These are phyloP conservation scores for Fusarium gaditjirri DNA, from an alignment of 2,329 filamentous ascomycete genomes.

Conservation along the genomic window DNA sequence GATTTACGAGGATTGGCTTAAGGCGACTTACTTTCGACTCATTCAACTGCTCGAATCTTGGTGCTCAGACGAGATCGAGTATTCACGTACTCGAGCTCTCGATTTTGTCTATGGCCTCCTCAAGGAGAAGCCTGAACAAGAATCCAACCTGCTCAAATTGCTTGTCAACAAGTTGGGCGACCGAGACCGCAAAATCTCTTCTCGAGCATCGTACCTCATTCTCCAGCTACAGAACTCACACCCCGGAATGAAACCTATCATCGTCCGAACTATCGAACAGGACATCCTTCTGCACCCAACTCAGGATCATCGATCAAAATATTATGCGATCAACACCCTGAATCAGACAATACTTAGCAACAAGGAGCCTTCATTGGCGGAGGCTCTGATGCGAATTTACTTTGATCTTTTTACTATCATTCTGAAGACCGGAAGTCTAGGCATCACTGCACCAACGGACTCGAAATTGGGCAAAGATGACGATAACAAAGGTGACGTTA, in stretches of 20 bases:
- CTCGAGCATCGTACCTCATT: slow-evolving; percentile 91
- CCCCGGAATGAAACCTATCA: slow-evolving; percentile 91
- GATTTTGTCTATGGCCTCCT: slow-evolving; percentile 92
- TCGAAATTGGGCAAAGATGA: slow-evolving; percentile 52
- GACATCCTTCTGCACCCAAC: slow-evolving; percentile 89
- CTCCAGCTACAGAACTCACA: slow-evolving; percentile 89
- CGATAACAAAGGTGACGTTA: slow-evolving; percentile 16
- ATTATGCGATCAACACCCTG: slow-evolving; percentile 95
- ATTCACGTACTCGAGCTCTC: slow-evolving; percentile 85
- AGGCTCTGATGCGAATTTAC: slow-evolving; percentile 87
- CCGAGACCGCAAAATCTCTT: slow-evolving; percentile 94
- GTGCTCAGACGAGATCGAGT: slow-evolving; percentile 96
- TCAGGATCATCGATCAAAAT: slow-evolving; percentile 88
- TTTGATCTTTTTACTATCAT: slow-evolving; percentile 88
- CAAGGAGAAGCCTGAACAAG: slow-evolving; percentile 96
- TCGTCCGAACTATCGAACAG: slow-evolving; percentile 85
- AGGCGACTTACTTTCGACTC: slow-evolving; percentile 91
- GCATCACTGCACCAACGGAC: slow-evolving; percentile 57
- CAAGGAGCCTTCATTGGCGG: slow-evolving; percentile 84
- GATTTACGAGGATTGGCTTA: slow-evolving; percentile 96
- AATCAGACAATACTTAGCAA: slow-evolving; percentile 94
- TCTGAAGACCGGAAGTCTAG: slow-evolving; percentile 69
- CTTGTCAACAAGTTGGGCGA: slow-evolving; percentile 98
- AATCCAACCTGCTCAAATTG: slow-evolving; percentile 89
- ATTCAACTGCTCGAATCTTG: slow-evolving; percentile 91